Percentiles rank a stretch among this genome's conserved stretches.
Conservation (phyloP, 2,329 filamentous ascomycete genomes). For the Calonectria naviculata region DNA sequence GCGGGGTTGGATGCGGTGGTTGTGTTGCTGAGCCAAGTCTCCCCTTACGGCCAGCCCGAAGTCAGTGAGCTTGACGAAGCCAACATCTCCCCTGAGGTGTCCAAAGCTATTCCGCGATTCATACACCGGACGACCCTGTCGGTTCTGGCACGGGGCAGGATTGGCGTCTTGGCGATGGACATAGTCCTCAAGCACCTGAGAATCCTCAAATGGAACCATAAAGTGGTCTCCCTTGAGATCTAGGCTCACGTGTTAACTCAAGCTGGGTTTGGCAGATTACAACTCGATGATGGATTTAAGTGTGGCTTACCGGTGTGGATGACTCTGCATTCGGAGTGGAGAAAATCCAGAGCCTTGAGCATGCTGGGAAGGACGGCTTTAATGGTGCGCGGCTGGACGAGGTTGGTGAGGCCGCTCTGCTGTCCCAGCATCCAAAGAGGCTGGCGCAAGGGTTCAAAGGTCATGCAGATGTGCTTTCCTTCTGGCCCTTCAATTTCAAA, state of each 20-base stretch:
- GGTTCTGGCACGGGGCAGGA: slow-evolving; percentile 35
- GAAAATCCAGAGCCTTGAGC: slow-evolving; percentile 51
- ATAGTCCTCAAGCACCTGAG: slow-evolving; percentile 34
- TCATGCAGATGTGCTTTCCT: slow-evolving; percentile 35
- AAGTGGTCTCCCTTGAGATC: slow-evolving; percentile 41
- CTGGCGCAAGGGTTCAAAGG: slow-evolving; percentile 39
- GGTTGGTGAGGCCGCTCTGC: slow-evolving; percentile 28
- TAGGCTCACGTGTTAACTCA: slow-evolving; percentile 13
- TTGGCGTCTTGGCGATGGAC: slow-evolving; percentile 35
- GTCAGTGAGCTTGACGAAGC: slow-evolving; percentile 41
- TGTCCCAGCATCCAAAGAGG: slow-evolving; percentile 41
- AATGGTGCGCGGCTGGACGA: slow-evolving; percentile 35
- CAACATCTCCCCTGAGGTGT: slow-evolving; percentile 35
- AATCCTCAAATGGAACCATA: slow-evolving; percentile 40
- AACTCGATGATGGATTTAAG: not conserved
- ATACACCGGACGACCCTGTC: slow-evolving; percentile 36
- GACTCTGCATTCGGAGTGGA: slow-evolving; percentile 51
- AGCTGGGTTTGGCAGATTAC: not conserved
- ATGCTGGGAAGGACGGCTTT: slow-evolving; percentile 46
- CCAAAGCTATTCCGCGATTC: slow-evolving; percentile 37
- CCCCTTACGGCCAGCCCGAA: slow-evolving; percentile 42
- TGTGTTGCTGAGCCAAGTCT: slow-evolving; percentile 26
- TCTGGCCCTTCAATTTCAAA: slow-evolving; percentile 34
- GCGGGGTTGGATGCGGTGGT: slow-evolving; percentile 42
- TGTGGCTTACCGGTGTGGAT: slow-evolving; percentile 55